phyloP scores from a whole-genome alignment of 2,329 filamentous ascomycete genomes.

The Epichloe sp. region DNA sequence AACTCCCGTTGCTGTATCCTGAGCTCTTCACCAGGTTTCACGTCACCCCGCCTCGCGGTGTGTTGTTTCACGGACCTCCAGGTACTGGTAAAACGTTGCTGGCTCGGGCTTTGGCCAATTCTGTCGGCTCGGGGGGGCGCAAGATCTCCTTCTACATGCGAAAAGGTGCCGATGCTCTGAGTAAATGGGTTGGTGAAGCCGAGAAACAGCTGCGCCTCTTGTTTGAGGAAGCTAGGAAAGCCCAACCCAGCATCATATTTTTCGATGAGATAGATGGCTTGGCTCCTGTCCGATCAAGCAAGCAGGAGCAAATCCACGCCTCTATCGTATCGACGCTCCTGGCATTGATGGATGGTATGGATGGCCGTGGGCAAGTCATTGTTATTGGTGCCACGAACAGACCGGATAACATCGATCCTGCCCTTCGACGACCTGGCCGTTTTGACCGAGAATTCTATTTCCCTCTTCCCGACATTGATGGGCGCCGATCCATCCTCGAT shows the following conservation, averaged over 20 bases:
- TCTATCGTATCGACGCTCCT: conserved; percentile 94
- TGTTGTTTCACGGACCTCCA: conserved; percentile 91
- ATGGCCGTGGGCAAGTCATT: conserved; percentile 94
- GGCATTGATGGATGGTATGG: conserved; percentile 95
- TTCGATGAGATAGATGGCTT: conserved; percentile 98
- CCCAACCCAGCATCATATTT: conserved; percentile 97
- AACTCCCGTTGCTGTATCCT: conserved; percentile 83
- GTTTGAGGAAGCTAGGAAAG: conserved; percentile 91
- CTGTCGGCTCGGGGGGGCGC: conserved; percentile 72
- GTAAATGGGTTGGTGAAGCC: conserved; percentile 98
- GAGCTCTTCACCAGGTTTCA: conserved; percentile 87
- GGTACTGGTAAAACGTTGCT: conserved; percentile 97
- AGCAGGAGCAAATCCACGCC: conserved; percentile 96
- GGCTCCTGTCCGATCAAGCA: conserved; percentile 89
- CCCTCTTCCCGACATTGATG: conserved; percentile 70
- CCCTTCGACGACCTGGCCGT: conserved; percentile 81
- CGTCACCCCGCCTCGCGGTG: conserved; percentile 85
- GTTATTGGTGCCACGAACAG: conserved; percentile 98
- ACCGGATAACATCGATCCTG: conserved; percentile 91
- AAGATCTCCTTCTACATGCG: conserved; percentile 99
- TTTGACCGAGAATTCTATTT: conserved; percentile 99
- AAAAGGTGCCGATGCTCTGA: conserved; percentile 92
- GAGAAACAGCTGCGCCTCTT: conserved; percentile 86
- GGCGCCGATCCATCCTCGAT: conserved; percentile 74
- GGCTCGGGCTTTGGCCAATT: conserved; percentile 82